Evolutionary conservation across 768 basidiomycete genomes (phyloP).

Genomic region (Tulasnella sp.): DNA sequence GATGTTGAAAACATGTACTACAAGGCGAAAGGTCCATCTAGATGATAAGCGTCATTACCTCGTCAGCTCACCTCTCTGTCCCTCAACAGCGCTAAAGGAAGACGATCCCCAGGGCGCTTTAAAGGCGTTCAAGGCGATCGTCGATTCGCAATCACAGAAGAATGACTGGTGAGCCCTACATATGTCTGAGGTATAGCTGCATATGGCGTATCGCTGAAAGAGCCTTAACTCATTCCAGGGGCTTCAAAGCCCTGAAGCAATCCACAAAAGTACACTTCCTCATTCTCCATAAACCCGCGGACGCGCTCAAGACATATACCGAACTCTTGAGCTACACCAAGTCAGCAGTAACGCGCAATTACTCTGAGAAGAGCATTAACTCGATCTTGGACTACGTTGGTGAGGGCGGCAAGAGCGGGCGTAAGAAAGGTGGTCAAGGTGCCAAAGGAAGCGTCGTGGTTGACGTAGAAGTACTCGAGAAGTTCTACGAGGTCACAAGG

Average conservation of each 20-base stretch:
- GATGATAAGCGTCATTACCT: conserved; percentile 23
- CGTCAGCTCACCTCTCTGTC: background rate
- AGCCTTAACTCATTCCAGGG: conserved; percentile 43
- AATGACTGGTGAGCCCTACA: conserved; percentile 69
- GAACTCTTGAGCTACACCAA: conserved; percentile 89
- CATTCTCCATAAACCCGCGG: conserved; percentile 60
- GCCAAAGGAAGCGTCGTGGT: conserved; percentile 39
- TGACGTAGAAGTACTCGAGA: conserved; percentile 74
- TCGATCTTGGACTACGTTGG: conserved; percentile 97
- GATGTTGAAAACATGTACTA: conserved; percentile 99
- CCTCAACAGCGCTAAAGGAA: conserved; percentile 78
- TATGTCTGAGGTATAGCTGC: background rate
- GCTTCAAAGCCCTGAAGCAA: conserved; percentile 97
- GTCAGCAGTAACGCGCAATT: conserved; percentile 87
- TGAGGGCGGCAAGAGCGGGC: conserved; percentile 63
- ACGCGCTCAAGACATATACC: conserved; percentile 78
- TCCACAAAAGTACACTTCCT: conserved; percentile 90
- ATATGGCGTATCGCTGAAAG: too few species aligned
- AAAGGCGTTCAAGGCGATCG: conserved; percentile 79
- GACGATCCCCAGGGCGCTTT: conserved; percentile 87
- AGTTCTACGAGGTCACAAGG: conserved; percentile 91
- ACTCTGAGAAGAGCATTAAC: conserved; percentile 98
- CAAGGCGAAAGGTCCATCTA: conserved; percentile 95
- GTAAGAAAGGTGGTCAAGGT: conserved; percentile 42
- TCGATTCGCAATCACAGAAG: conserved; percentile 83